Percentiles rank a stretch among this genome's conserved stretches.
Conservation (phyloP, 2,329 filamentous ascomycete genomes). For the Exophiala phaeomuriformis region DNA sequence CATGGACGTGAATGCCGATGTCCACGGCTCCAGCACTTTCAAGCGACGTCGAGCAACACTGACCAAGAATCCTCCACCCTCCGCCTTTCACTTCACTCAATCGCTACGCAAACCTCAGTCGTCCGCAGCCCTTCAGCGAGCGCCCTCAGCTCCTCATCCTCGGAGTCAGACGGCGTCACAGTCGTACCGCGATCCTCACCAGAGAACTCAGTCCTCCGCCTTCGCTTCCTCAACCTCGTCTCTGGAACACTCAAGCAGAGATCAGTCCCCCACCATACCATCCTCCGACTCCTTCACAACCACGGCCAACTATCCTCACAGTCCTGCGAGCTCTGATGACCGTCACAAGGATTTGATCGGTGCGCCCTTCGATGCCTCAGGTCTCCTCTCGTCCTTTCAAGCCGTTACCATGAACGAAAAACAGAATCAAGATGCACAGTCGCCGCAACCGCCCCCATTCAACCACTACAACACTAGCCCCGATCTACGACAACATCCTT, state of each 20-base stretch:
- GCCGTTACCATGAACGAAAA: constrained; percentile 11
- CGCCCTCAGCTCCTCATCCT: constrained; percentile 42
- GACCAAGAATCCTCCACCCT: constrained; percentile 39
- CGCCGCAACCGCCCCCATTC: constrained; percentile 40
- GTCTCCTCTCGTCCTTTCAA: constrained; percentile 33
- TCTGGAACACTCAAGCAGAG: constrained; percentile 38
- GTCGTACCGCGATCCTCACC: constrained; percentile 30
- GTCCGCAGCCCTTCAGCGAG: constrained; percentile 39
- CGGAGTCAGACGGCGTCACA: constrained; percentile 32
- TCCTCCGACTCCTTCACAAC: constrained; percentile 31
- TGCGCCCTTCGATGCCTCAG: constrained; percentile 39
- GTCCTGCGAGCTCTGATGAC: constrained; percentile 26
- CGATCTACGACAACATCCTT: constrained; percentile 49
- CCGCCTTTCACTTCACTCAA: constrained; percentile 31
- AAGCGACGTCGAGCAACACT: constrained; percentile 24
- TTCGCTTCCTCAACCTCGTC: constrained; percentile 45
- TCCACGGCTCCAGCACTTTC: constrained; percentile 12
- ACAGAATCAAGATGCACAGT: constrained; percentile 28
- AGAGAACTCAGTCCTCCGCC: constrained; percentile 40
- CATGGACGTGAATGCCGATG: constrained; percentile 16
- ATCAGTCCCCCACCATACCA: constrained; percentile 35
- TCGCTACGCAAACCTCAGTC: constrained; percentile 40
- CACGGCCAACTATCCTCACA: constrained; percentile 32
- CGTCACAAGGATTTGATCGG: constrained; percentile 38
- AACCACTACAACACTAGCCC: constrained; percentile 47